A percentile compares a stretch with the other conserved stretches of the same genome.
These are phyloP conservation scores for Suzukiozyma palmioleophila DNA, from an alignment of 1,139 yeast species.

Conservation along the genomic window DNA sequence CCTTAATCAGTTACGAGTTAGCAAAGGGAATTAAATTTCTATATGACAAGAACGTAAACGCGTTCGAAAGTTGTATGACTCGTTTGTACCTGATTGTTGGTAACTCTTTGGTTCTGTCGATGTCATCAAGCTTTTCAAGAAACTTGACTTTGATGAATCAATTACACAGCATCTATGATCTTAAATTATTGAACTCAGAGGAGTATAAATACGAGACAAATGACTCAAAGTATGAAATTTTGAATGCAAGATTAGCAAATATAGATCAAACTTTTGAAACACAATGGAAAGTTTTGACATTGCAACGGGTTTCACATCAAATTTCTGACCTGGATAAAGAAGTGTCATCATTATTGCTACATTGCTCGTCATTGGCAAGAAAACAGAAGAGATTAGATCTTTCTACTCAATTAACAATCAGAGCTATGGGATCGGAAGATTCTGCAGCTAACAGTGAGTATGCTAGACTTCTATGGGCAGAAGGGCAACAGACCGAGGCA, in stretches of 20 bases:
- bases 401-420: slow-evolving; percentile 69
- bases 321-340: slow-evolving; percentile 27
- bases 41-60: slow-evolving; percentile 20
- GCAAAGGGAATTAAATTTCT: slow-evolving; percentile 57
- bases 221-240: slow-evolving; percentile 16
- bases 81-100: slow-evolving; percentile 58
- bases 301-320: slow-evolving; percentile 54
- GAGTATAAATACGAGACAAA: slow-evolving; percentile 1
- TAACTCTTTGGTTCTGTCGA: slow-evolving; percentile 53
- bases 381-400: slow-evolving; percentile 66
- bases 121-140: slow-evolving; percentile 59
- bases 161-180: slow-evolving; percentile 70
- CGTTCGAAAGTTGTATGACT: slow-evolving; percentile 38
- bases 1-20: slow-evolving; percentile 58
- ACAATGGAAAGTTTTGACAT: slow-evolving; percentile 56
- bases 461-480: slow-evolving; percentile 84
- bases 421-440: slow-evolving; percentile 51
- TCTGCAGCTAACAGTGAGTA: slow-evolving; percentile 69
- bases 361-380: slow-evolving; percentile 64
- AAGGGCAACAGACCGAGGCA: slow-evolving; percentile 87
- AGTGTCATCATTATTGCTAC: slow-evolving; percentile 49
- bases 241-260: slow-evolving; percentile 40
- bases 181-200: slow-evolving; percentile 28
- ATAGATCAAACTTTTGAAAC: slow-evolving; percentile 60
- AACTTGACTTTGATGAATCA: slow-evolving; percentile 54